Evolutionary conservation across 345 rosid species (phyloP), one percentile per base, ranked within the genome.

Genomic region (Garcia nutans): DNA sequence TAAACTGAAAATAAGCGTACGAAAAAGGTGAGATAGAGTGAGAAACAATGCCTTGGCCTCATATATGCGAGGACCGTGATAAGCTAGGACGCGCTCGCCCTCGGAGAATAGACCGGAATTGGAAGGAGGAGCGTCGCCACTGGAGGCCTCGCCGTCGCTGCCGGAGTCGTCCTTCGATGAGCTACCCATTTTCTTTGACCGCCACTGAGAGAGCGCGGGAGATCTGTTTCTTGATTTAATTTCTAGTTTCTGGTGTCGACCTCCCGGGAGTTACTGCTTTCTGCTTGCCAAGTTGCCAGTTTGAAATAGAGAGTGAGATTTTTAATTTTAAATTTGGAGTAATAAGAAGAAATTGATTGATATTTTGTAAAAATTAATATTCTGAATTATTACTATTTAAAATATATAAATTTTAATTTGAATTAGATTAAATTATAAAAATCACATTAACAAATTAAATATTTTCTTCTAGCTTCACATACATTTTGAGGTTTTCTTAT

Each of bases 1-100:
- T 15, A 45, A 65, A n/a, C 69, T 19, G 16, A 22, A 42, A 10
- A 65, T 65, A 65, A 66, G 24, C 28, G 16, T 1, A 54, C 19
- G n/a, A 56, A 68, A 49, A 3, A 72, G 74, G 44, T 45, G n/a
- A 70, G 47, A 47, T 28, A 58, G 56, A 70, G 77, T 31, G 41
- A 45, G 24, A 65, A 61, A 56, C 72, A 76, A 81, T 86, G 85
- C 99, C 98, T 96, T 96, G 78, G 99, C 98, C 80, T 92, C 95
- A 82, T 93, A 96, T 87, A 96, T 88, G 85, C 97, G 90, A 80
- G 97, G 97, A 55, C 97, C 98, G 82, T 93, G 98, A 84, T 87
- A 96, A 58, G 98, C 98, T 65, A 96, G 94, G 74, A 93, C 97
- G 74, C 94, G 94, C 78, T 95, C 98, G 54, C 99, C 98, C 54